Evolutionary conservation across 1,284 basidiomycete genomes (phyloP).

Genomic region (Papiliotrema terrestris): DNA sequence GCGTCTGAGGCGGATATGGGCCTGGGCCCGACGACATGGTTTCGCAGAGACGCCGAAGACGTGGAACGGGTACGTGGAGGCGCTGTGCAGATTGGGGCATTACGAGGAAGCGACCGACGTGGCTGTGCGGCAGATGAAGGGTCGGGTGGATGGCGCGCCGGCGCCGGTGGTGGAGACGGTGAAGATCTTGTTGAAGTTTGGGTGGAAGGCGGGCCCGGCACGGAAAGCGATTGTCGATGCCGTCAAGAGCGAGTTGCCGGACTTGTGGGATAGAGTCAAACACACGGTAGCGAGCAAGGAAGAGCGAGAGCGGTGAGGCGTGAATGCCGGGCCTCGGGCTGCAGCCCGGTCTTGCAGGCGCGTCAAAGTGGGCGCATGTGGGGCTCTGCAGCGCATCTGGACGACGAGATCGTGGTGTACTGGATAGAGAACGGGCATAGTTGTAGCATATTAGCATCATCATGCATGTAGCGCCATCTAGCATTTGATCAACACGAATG

Average conservation of each 20-base stretch:
- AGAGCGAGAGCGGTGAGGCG: not conserved
- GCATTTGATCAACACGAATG: no score
- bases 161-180: slow-evolving; percentile 39
- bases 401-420: no score
- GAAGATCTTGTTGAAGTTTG: slow-evolving; percentile 46
- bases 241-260: slow-evolving; percentile 19
- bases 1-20: slow-evolving; percentile 57
- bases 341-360: no score
- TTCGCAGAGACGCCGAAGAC: slow-evolving; percentile 56
- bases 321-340: no score
- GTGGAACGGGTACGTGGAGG: slow-evolving; percentile 82
- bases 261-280: slow-evolving; percentile 29
- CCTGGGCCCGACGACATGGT: slow-evolving; percentile 54
- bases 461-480: not conserved
- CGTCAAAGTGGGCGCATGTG: no score
- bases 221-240: slow-evolving; percentile 5
- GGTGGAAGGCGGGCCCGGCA: slow-evolving; percentile 17
- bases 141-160: slow-evolving; percentile 10
- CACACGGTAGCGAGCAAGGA: not conserved
- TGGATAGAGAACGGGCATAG: no score
- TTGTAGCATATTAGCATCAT: not conserved
- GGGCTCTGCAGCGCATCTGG: no score
- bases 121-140: slow-evolving; percentile 62
- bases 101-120: slow-evolving; percentile 66
- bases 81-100: slow-evolving; percentile 67